Evolutionary conservation across 2,329 filamentous ascomycete genomes (phyloP).

Genomic region (Colletotrichum shisoi): DNA sequence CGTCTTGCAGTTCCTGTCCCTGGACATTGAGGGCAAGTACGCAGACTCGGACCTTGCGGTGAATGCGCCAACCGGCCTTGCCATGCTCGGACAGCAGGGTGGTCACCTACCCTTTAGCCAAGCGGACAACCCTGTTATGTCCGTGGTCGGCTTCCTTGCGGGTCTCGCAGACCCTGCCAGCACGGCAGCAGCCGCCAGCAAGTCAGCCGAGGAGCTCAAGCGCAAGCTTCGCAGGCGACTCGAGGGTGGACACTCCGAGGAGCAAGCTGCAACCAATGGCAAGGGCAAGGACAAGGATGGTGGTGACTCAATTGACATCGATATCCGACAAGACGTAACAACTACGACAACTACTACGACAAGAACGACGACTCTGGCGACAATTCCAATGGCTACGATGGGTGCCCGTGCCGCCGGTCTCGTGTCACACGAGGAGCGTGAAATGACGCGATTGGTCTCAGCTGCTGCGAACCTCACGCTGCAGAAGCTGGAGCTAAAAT

Average conservation of each 20-base stretch:
- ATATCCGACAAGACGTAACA: constrained; percentile 59
- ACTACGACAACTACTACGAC: constrained; percentile 60
- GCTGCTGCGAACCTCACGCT: constrained; percentile 92
- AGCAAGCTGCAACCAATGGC: constrained; percentile 55
- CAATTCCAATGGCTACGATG: constrained; percentile 83
- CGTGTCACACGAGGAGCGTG: constrained; percentile 93
- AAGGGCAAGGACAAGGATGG: constrained; percentile 66
- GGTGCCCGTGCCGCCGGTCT: constrained; percentile 86
- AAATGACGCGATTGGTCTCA: constrained; percentile 92
- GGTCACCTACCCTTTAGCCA: constrained; percentile 85
- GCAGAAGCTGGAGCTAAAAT: constrained; percentile 93
- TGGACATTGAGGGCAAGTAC: constrained; percentile 98
- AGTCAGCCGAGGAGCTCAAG: constrained; percentile 86
- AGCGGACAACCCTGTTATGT: constrained; percentile 95
- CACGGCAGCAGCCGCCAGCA: constrained; percentile 88
- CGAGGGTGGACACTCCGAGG: constrained; percentile 59
- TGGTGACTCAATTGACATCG: constrained; percentile 71
- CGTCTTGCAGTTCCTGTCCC: constrained; percentile 92
- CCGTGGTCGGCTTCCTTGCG: constrained; percentile 92
- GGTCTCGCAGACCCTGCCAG: constrained; percentile 89
- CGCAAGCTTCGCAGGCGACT: constrained; percentile 80
- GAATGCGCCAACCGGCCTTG: constrained; percentile 64
- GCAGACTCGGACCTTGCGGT: constrained; percentile 74
- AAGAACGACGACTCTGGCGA: constrained; percentile 66
- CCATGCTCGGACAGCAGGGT: constrained; percentile 74